Base-by-base conservation (phyloP, 2,329 filamentous ascomycete species). In the Ophiostoma ulmi region DNA sequence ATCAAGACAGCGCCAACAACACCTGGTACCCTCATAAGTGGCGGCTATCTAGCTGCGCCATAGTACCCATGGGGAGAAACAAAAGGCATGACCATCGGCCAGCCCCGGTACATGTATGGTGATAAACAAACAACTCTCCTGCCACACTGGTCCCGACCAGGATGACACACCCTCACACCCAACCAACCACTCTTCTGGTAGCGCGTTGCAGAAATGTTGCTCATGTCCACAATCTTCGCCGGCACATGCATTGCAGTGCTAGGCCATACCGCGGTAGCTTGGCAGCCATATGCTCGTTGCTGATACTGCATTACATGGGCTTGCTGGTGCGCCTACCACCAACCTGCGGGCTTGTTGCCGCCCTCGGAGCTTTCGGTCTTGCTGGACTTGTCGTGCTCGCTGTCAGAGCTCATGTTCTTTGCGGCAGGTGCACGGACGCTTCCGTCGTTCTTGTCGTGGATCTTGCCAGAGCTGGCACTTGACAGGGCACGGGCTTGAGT, bases 241-340 rank as follows among this genome's bases (percentile, higher is more conserved):
- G 35, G 31, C 17, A 64, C 17, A 38, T 64, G 22, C 22, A 64
- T n/a, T 38, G 14, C 61, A 64, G 58, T 35, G 20, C 61, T 10
- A 22, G 63, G 36, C 63, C 63, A 65, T 10, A n/a, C 63, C 36
- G 36, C 36, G 63, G 7, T 20, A 41, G 35, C 63, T 36, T 26
- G 58, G 31, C 26, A 36, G 58, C 5, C 58, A 39, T 39, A 65
- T 10, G 35, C n/a, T 6, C 20, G 26, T 35, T 63, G 26, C 17
- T 14, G 5, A 14, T 63, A 11, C 39, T 14, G 64, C 64, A 66
- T 26, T 17, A 13, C 39, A 10, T 17, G 38, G 17, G 38, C n/a
- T 22, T 22, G 65, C 65, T 67, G 65, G 65, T 67, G n/a, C n/a
- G 39, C 65, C 65, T 67, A 67, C 65, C 39, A 48, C 65, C 65